These are phyloP conservation scores for Aspergillus baeticus DNA, from an alignment of 495 filamentous ascomycete genomes.

Conservation along the genomic window DNA sequence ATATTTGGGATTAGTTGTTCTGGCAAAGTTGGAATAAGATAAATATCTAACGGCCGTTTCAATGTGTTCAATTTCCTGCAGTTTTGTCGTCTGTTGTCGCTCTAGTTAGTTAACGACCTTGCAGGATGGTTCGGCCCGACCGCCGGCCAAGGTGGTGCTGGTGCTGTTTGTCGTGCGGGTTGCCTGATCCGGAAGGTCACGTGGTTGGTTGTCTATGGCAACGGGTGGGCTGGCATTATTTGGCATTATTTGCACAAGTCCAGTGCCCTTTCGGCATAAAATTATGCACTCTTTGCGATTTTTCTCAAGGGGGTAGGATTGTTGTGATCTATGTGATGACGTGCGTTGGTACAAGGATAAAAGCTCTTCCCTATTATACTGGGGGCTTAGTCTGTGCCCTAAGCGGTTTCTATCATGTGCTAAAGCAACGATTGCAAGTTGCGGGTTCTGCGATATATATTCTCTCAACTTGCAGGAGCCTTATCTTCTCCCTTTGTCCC, in stretches of 20 bases:
- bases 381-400: too few species aligned
- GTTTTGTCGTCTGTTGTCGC: constrained; percentile 12
- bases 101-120: not conserved
- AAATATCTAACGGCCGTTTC: not conserved
- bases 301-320: too few species aligned
- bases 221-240: constrained; percentile 1
- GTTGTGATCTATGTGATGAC: too few species aligned
- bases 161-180: constrained; percentile 13
- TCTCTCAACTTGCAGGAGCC: too few species aligned
- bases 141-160: too few species aligned
- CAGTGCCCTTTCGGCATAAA: not conserved
- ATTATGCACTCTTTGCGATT: not conserved
- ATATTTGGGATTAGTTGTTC: too few species aligned
- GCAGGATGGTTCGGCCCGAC: constrained; percentile 3
- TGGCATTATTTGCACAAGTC: not conserved
- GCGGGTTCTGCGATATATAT: too few species aligned
- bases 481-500: too few species aligned
- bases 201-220: constrained; percentile 11
- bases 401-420: too few species aligned
- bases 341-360: too few species aligned
- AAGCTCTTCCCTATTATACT: too few species aligned
- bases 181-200: constrained; percentile 14
- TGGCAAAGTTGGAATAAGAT: not conserved
- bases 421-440: too few species aligned
- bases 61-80: not conserved